Evolutionary conservation across 2,329 filamentous ascomycete species (phyloP), one percentile per base, ranked within the genome.

Genomic region (Aspergillus ustus): DNA sequence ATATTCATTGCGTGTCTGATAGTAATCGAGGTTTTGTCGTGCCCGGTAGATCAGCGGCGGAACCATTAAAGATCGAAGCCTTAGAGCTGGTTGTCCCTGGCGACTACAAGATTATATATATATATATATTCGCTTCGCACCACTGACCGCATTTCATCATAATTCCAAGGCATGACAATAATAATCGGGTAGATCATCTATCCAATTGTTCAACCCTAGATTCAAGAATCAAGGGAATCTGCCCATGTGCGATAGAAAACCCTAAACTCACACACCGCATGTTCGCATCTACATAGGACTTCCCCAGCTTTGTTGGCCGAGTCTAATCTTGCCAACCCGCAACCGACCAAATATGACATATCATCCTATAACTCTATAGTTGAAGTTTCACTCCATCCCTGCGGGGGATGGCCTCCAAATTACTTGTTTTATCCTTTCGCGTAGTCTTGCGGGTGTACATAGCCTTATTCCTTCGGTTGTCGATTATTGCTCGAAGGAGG

Each of bases 401-500:
- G 37, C 31, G 43, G 37, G 28, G 37, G 44, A 46, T 57, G 40
- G 7, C 13, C 59, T 22, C 49, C 25, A 43, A 31, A 15, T 40
- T 34, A 31, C 48, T 61, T 56, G 49, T 52, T 45, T 19, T 22
- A 20, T 7, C 25, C 86, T 9, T 19, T 19, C 31, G 8, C 11
- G 7, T 9, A 37, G 31, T 15, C 2, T 40, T 40, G 9, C 34
- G 34, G 11, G 34, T 11, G 34, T 11, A 40, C 9, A 40, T 9
- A 15, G 34, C 13, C 34, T 25, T 25, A 25, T 25, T 25, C 25
- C 25, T 40, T 40, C 11, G 11, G 15, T 15, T 15, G 2, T 40
- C 34, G 34, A 40, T 40, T 40, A 40, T 40, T 40, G 11, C 1
- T 40, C 11, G 34, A 5, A 40, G 34, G 11, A 3, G 34, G 11